Base-by-base conservation (phyloP, 495 filamentous ascomycete genomes). In the Talaromyces nanjingensis region DNA sequence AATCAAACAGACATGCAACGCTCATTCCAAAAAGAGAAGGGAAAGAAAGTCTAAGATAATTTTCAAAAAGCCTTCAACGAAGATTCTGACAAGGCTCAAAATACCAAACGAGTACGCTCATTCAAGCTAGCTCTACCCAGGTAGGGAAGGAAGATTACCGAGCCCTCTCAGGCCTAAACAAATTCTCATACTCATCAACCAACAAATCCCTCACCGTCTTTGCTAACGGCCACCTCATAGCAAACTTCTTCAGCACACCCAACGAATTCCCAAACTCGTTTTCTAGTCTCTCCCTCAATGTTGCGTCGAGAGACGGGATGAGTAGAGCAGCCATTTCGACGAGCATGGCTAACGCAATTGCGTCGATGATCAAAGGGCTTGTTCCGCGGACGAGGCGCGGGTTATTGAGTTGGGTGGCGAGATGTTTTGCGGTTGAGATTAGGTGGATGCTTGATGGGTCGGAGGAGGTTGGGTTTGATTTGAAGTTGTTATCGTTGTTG, bases 201-300 rank as follows among this genome's bases (percentile, higher is more conserved):
- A 56, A 29, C 22, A 56, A 29, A 27, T 73, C 73, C 64, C 87
- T 80, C 1, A 88, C 86, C 8, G 71, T 80, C 20, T 73, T 78
- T 7, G 89, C 88, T 24, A 89, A 79, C 63, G 86, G 83, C 91
- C 91, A 94, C 4, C 87, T 81, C 56, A 77, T 74, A 63, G 82
- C 86, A 0, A 92, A 73, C 33, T 81, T 81, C 69, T 87, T 87
- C 64, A 94, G 78, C 8, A 84, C 89, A 29, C 90, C 90, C 33
- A 89, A 86, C 59, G 87, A 88, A 37, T 93, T 80, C 8, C 85
- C 84, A 64, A 91, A 87, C 61, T 82, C 81, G 69, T 88, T 84
- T 60, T 87, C 87, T 39, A 83, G 76, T 3, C 74, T 69, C 24
- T 89, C 84, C 66, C 84, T 83, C 52, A 85, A 82, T 45, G 84